Percentiles rank a stretch among this genome's conserved stretches.
phyloP scores from a whole-genome alignment of 1,284 basidiomycete species.

The Sporisorium scitamineum region DNA sequence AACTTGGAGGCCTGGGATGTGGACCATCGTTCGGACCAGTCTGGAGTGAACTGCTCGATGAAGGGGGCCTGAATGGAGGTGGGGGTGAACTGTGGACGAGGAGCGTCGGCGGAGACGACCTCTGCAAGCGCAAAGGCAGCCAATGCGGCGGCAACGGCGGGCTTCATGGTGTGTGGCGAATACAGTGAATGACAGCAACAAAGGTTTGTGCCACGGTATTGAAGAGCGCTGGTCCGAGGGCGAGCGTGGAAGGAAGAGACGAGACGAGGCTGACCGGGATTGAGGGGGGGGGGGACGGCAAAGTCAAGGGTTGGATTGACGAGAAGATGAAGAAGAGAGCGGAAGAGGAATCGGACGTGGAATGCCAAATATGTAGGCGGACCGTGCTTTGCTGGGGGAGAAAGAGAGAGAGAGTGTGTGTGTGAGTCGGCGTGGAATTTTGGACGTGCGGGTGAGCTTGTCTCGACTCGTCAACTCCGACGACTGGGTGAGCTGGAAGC shows the following conservation, averaged over 20 bases:
- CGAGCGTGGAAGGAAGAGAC: conserved; percentile 7
- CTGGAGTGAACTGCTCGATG: conserved; percentile 94
- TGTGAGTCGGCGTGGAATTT: conserved; percentile 4
- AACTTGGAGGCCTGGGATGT: conserved; percentile 95
- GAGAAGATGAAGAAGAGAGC: background rate
- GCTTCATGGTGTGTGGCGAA: conserved; percentile 31
- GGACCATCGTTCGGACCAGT: conserved; percentile 92
- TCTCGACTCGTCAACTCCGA: conserved; percentile 24
- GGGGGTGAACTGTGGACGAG: conserved; percentile 73
- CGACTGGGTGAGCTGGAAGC: conserved; percentile 43
- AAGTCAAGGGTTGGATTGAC: conserved; percentile 4
- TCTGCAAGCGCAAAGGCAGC: conserved; percentile 46
- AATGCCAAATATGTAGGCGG: conserved; percentile 22
- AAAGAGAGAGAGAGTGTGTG: background rate
- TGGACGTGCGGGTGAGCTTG: conserved; percentile 1
- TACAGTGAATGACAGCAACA: background rate
- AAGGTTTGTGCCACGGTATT: background rate
- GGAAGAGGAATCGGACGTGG: background rate
- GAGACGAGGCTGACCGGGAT: conserved; percentile 1
- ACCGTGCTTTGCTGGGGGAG: conserved; percentile 25
- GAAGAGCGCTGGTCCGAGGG: background rate
- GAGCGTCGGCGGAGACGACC: conserved; percentile 35
- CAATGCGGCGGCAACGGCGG: conserved; percentile 41
- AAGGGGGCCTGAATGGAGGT: conserved; percentile 90
- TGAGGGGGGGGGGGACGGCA: background rate